phyloP scores from a whole-genome alignment of 1,284 basidiomycete genomes.

The Coriolopsis trogii region DNA sequence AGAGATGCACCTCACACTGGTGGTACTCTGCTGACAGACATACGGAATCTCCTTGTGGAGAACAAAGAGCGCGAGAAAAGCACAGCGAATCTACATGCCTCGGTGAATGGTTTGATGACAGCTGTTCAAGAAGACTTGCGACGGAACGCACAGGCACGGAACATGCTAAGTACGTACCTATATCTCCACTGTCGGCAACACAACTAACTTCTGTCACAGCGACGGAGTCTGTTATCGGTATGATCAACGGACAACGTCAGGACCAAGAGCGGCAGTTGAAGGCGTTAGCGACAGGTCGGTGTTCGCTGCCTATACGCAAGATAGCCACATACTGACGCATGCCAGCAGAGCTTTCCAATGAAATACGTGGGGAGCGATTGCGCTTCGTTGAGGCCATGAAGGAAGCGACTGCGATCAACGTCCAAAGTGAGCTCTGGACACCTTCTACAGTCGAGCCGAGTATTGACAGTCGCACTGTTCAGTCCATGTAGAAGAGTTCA shows the following conservation, averaged over 20 bases:
- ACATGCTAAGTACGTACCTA: conserved; percentile 35
- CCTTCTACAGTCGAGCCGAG: background rate
- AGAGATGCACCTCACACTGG: conserved; percentile 5
- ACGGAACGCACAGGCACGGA: conserved; percentile 39
- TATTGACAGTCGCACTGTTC: background rate
- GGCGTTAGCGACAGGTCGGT: conserved; percentile 61
- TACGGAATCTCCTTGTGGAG: conserved; percentile 46
- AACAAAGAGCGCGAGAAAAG: conserved; percentile 46
- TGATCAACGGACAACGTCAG: conserved; percentile 68
- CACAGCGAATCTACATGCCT: conserved; percentile 44
- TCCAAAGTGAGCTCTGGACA: conserved; percentile 57
- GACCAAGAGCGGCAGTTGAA: conserved; percentile 72
- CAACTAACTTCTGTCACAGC: too few species aligned
- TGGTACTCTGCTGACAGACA: conserved; percentile 40
- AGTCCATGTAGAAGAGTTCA: conserved; percentile 87
- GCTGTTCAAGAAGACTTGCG: conserved; percentile 42
- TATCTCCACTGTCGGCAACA: too few species aligned
- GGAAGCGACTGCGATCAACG: conserved; percentile 84
- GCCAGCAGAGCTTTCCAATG: conserved; percentile 68
- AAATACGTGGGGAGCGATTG: conserved; percentile 82
- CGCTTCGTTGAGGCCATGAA: conserved; percentile 91
- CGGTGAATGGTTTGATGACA: conserved; percentile 50
- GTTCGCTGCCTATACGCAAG: background rate
- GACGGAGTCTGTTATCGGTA: conserved; percentile 57
- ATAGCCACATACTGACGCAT: conserved; percentile 2